phyloP scores from a whole-genome alignment of 2,329 filamentous ascomycete genomes.

The Phaeosphaeria sp. region DNA sequence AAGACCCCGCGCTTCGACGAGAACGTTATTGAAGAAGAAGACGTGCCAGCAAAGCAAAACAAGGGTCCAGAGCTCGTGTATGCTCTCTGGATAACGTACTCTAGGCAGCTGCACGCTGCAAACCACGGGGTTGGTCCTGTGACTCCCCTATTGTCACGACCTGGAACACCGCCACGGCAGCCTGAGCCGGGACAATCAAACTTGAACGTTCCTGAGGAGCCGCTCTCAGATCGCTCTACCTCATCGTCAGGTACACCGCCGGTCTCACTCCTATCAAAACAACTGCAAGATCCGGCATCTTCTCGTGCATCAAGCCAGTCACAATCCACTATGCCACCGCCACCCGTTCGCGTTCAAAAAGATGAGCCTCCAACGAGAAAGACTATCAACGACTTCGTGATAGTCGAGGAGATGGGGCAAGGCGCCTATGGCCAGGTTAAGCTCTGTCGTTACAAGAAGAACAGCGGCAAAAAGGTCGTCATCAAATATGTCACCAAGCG shows the following conservation, averaged over 20 bases:
- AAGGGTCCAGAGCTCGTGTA: slow-evolving; percentile 77
- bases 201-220: slow-evolving; percentile 46
- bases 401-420: slow-evolving; percentile 98
- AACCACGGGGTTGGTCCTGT: slow-evolving; percentile 67
- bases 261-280: slow-evolving; percentile 58
- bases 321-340: slow-evolving; percentile 21
- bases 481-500: slow-evolving; percentile 98
- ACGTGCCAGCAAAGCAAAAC: slow-evolving; percentile 54
- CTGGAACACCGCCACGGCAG: slow-evolving; percentile 76
- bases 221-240: slow-evolving; percentile 43
- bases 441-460: slow-evolving; percentile 83
- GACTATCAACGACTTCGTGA: slow-evolving; percentile 86
- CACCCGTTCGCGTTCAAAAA: slow-evolving; percentile 20
- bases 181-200: slow-evolving; percentile 76
- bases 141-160: slow-evolving; percentile 69
- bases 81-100: slow-evolving; percentile 97
- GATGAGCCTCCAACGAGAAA: slow-evolving; percentile 66
- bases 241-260: slow-evolving; percentile 46
- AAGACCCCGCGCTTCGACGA: slow-evolving; percentile 59
- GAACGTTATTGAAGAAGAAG: slow-evolving; percentile 68
- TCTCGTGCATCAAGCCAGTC: slow-evolving; percentile 53
- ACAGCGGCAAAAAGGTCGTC: slow-evolving; percentile 80
- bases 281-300: slow-evolving; percentile 59
- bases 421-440: slow-evolving; percentile 98
- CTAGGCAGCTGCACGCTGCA: slow-evolving; percentile 83